Evolutionary conservation across 768 basidiomycete genomes (phyloP).

Genomic region (Rhodotorula kratochvilovae): DNA sequence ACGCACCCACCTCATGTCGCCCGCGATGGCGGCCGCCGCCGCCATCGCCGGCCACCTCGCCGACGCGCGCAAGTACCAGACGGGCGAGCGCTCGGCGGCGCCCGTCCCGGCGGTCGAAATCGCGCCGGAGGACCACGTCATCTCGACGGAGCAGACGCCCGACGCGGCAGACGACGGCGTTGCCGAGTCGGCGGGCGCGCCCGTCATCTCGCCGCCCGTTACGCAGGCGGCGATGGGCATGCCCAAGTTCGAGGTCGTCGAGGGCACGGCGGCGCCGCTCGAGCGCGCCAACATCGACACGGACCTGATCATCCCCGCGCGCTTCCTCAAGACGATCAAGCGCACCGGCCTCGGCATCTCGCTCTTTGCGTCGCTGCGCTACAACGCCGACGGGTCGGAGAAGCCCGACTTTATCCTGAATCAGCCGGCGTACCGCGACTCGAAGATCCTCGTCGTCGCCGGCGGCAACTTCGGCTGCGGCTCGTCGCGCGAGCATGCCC

Average conservation of each 20-base stretch:
- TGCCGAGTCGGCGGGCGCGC: conserved; percentile 41
- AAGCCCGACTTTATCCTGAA: conserved; percentile 78
- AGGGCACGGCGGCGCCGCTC: conserved; percentile 43
- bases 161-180: conserved; percentile 34
- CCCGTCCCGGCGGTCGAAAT: conserved; percentile 45
- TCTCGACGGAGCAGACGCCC: conserved; percentile 24
- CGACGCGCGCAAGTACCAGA: conserved; percentile 76
- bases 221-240: conserved; percentile 32
- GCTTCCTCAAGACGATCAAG: conserved; percentile 78
- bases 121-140: conserved; percentile 44
- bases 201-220: conserved; percentile 43
- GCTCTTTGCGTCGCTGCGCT: conserved; percentile 74
- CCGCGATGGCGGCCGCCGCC: conserved; percentile 88
- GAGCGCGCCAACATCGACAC: conserved; percentile 62
- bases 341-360: conserved; percentile 79
- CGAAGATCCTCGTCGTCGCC: conserved; percentile 75
- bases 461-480: conserved; percentile 75
- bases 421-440: conserved; percentile 66
- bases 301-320: conserved; percentile 90
- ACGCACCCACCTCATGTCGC: conserved; percentile 79
- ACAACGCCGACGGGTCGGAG: conserved; percentile 67
- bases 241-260: conserved; percentile 42
- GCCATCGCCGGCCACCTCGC: conserved; percentile 78
- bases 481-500: conserved; percentile 84
- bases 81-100: conserved; percentile 56